A percentile compares a stretch with the other conserved stretches of the same genome.
Evolutionary conservation across 176 grass and related monocot genomes (phyloP).

Genomic region (Thalia dealbata): DNA sequence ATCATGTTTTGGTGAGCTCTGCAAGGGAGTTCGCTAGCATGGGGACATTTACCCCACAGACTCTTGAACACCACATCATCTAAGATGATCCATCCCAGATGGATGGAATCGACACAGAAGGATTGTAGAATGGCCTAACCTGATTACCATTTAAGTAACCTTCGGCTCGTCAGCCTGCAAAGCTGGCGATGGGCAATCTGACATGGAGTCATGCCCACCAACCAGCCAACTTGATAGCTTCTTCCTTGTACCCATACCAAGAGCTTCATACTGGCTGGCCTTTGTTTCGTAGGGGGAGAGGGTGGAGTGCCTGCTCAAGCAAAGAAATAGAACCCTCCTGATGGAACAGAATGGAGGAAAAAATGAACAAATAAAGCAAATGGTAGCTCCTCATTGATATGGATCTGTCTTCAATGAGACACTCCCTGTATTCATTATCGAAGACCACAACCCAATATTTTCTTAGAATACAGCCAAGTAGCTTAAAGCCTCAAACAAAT

Average conservation of each 20-base stretch:
- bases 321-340: not conserved
- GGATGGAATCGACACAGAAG: no score
- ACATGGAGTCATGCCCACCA: slow-evolving; percentile 40
- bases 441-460: no score
- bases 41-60: no score
- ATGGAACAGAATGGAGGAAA: not conserved
- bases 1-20: no score
- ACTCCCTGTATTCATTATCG: no score
- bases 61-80: no score
- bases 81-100: no score
- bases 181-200: slow-evolving; percentile 35
- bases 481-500: no score
- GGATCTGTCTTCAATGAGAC: no score
- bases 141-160: slow-evolving; percentile 42
- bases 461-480: no score
- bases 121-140: no score
- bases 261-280: slow-evolving; percentile 90
- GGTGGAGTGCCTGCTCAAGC: slow-evolving; percentile 69
- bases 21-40: no score
- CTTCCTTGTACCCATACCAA: slow-evolving; percentile 73
- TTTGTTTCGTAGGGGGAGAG: slow-evolving; percentile 81
- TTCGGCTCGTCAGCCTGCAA: slow-evolving; percentile 29
- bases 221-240: slow-evolving; percentile 94
- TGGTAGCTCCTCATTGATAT: not conserved
- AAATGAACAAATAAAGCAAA: not conserved